A percentile compares a stretch with the other conserved stretches of the same genome.
Evolutionary conservation across 139 green algal genomes (phyloP).

Genomic region (Zygnema circumcarinatum): DNA sequence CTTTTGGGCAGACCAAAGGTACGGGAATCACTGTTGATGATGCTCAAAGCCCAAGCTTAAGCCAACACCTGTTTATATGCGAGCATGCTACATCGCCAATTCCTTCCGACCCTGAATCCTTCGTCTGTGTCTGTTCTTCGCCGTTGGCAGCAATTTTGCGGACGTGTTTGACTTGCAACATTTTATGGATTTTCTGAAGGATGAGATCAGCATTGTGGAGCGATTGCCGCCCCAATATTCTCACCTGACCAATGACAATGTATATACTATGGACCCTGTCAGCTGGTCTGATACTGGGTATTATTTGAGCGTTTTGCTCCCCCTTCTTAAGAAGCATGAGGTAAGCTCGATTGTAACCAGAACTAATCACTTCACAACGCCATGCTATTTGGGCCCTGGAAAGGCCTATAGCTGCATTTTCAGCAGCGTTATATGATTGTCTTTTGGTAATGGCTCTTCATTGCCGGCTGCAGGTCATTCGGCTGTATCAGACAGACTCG

Average conservation of each 20-base stretch:
- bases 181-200: conserved; percentile 50
- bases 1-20: conserved; percentile 61
- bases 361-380: neutral
- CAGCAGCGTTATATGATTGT: neutral
- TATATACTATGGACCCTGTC: conserved; percentile 43
- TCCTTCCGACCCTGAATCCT: neutral
- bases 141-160: conserved; percentile 46
- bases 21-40: neutral
- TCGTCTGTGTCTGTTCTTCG: neutral
- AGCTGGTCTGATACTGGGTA: conserved; percentile 48
- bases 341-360: no score
- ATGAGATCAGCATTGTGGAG: conserved; percentile 26
- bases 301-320: conserved; percentile 21
- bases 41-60: neutral
- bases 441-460: neutral
- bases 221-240: conserved; percentile 35
- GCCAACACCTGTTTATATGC: neutral
- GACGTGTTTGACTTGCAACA: conserved; percentile 58
- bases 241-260: neutral
- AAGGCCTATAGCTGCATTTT: neutral
- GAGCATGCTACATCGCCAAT: neutral
- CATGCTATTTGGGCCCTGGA: neutral
- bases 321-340: conserved; percentile 49
- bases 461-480: conserved; percentile 7
- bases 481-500: conserved; percentile 44